phyloP scores from a whole-genome alignment of 495 filamentous ascomycete species.

The Penicillium maclennaniae region DNA sequence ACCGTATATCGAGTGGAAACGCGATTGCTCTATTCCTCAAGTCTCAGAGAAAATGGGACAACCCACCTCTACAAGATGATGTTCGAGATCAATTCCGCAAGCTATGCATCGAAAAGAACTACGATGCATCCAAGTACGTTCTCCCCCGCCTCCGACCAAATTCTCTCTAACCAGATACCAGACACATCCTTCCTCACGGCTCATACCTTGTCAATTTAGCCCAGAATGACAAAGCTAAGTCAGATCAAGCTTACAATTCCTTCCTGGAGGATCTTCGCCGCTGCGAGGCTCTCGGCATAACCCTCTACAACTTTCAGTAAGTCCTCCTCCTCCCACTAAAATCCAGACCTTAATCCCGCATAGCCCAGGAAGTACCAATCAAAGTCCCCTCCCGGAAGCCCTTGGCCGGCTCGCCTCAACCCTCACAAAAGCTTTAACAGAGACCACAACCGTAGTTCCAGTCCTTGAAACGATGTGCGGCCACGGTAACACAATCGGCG shows the following conservation, averaged over 20 bases:
- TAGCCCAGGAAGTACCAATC: constrained; percentile 73
- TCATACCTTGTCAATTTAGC: constrained; percentile 97
- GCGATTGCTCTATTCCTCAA: constrained; percentile 93
- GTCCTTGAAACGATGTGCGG: constrained; percentile 96
- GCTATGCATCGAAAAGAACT: constrained; percentile 63
- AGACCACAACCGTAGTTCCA: constrained; percentile 70
- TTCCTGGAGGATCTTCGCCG: constrained; percentile 88
- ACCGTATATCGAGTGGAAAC: constrained; percentile 58
- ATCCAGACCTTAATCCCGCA: constrained; percentile 11
- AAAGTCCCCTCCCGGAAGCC: constrained; percentile 59
- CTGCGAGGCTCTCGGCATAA: constrained; percentile 85
- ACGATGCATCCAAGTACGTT: constrained; percentile 58
- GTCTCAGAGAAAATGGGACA: constrained; percentile 92
- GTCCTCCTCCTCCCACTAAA: constrained; percentile 7
- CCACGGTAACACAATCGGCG: constrained; percentile 80
- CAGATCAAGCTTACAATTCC: constrained; percentile 77
- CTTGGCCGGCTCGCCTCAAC: constrained; percentile 72
- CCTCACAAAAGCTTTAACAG: constrained; percentile 74
- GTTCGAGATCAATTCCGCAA: constrained; percentile 62
- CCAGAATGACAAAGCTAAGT: constrained; percentile 70
- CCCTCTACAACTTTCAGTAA: constrained; percentile 92
- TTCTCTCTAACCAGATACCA: constrained; percentile 8
- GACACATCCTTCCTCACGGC: constrained; percentile 82
- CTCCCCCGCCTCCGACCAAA: background rate
- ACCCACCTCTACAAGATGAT: constrained; percentile 68